Conservation (phyloP, 768 basidiomycete species). For the Trametes coccinea region DNA sequence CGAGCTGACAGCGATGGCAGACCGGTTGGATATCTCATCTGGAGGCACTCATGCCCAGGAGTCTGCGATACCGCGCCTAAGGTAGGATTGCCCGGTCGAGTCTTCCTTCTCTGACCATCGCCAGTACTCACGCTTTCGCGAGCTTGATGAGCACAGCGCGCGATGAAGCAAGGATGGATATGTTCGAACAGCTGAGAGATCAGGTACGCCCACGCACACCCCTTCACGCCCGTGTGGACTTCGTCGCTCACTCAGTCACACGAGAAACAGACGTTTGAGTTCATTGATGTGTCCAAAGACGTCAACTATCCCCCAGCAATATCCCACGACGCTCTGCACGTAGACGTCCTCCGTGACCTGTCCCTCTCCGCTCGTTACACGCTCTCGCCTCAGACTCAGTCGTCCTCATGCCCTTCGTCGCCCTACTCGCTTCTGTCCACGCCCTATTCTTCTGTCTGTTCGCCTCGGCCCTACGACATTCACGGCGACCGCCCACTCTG, state of each 20-base stretch:
- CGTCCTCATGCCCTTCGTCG: not conserved
- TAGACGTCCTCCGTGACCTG: not conserved
- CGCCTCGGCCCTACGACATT: not conserved
- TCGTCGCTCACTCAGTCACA: not conserved
- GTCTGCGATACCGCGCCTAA: not conserved
- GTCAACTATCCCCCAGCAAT: not conserved
- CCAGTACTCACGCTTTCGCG: not conserved
- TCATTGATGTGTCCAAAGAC: constrained; percentile 7
- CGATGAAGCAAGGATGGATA: not conserved
- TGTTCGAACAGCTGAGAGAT: constrained; percentile 11
- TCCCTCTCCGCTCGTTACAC: constrained; percentile 2
- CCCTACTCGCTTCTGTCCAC: constrained; percentile 8
- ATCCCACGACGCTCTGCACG: not conserved
- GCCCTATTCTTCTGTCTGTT: constrained; percentile 4
- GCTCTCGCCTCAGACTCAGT: not conserved
- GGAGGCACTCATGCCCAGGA: not conserved
- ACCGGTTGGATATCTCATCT: not conserved
- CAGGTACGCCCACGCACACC: not conserved
- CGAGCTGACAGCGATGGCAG: not conserved
- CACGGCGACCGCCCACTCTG: not conserved
- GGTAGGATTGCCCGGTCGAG: not conserved
- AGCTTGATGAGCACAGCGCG: not conserved
- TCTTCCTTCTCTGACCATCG: not conserved
- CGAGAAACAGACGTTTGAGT: constrained; percentile 4
- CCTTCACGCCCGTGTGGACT: not conserved